Percentiles rank a stretch among this genome's conserved stretches.
These are phyloP conservation scores for Verticillium nubilum DNA, from an alignment of 2,329 filamentous ascomycete species.

Conservation along the genomic window DNA sequence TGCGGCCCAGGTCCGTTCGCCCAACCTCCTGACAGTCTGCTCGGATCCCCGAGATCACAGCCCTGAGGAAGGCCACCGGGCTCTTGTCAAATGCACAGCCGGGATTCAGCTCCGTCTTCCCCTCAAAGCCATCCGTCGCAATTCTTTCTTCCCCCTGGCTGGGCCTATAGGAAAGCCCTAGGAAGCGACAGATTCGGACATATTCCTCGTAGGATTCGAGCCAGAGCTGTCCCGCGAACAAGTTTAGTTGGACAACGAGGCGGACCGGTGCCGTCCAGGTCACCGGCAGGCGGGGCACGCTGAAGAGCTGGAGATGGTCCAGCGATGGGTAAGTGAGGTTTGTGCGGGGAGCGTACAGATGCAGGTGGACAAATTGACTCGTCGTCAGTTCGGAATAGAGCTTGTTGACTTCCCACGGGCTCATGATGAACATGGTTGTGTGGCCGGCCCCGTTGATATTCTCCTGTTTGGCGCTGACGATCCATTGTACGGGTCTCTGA, in stretches of 20 bases:
- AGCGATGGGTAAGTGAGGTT: conserved; percentile 30
- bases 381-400: conserved; percentile 34
- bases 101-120: not conserved
- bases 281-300: conserved; percentile 19
- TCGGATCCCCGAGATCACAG: not conserved
- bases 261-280: conserved; percentile 7
- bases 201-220: conserved; percentile 52
- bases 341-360: conserved; percentile 44
- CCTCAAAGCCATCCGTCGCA: conserved; percentile 25
- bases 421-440: conserved; percentile 46
- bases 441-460: conserved; percentile 2
- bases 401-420: conserved; percentile 53
- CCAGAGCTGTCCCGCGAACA: conserved; percentile 67
- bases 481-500: conserved; percentile 48
- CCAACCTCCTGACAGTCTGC: not conserved
- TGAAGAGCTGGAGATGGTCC: conserved; percentile 40
- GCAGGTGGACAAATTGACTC: conserved; percentile 32
- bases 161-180: conserved; percentile 38
- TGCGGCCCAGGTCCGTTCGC: not conserved
- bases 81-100: not conserved
- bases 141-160: conserved; percentile 13
- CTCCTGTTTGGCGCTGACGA: conserved; percentile 30
- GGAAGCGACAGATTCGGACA: conserved; percentile 37
- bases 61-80: not conserved
- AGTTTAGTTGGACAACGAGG: conserved; percentile 37